Evolutionary conservation across 805 yeast genomes (phyloP), one percentile per base, ranked within the genome.

Genomic region (Wickerhamomyces bovis): DNA sequence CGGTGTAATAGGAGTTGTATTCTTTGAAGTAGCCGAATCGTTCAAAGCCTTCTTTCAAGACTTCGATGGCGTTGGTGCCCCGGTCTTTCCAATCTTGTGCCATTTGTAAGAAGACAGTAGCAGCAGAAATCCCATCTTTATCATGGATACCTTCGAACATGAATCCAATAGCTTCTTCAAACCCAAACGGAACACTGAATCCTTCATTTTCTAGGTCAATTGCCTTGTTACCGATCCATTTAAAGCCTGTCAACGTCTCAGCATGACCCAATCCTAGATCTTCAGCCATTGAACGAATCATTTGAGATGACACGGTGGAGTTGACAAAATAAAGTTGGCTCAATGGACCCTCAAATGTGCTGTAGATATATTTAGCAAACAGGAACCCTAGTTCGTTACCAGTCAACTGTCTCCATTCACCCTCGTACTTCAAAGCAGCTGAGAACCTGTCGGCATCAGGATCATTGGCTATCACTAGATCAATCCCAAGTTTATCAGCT

Each of bases 361-460:
- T 45, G 23, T 80, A 68, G 8, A 78, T 63, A 57, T 75, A 84
- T 50, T 76, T 74, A 0, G 96, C 96, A 68, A 94, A 88, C 44
- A 94, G 64, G 50, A 78, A 77, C 0, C 98, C 99, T 42, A 92
- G 75, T 62, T 92, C 96, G 64, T 92, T 90, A 3, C 99, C 99
- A 0, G 90, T 83, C 44, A 92, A 67, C 63, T 90, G 97, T 46
- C 64, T 68, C 95, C 96, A 90, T 15, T 57, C 48, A 54, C 57
- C 48, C 4, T 52, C 46, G n/a, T 39, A 44, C 53, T 77, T 80
- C 18, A 85, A 75, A 0, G 96, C 96, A 10, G 78, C 85, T 8
- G 94, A 83, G 60, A 92, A 92, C 49, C 99, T 72, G 63, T 92
- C 99, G 0, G 98, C 99, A 65, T 92, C 99, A 0, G 99, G 99